Evolutionary conservation across 306 rosid species (phyloP), one percentile per base, ranked within the genome.

Genomic region (Lupinus albus): DNA sequence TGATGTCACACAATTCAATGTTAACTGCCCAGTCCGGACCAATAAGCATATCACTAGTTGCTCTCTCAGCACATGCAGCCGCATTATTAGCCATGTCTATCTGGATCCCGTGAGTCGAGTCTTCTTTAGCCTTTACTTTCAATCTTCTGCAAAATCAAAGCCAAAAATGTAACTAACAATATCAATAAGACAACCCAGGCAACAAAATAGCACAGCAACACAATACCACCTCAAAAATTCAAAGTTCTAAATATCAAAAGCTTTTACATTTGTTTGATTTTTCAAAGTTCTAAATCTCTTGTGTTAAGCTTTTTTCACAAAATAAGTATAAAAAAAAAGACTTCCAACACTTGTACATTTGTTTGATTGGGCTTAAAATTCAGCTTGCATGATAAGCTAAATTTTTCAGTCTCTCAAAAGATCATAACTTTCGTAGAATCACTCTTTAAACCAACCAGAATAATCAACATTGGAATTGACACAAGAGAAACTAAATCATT

Each of bases 11-110:
- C 52, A 94, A 67, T 76, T 94, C 99, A 11, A 94, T 85, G 79
- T 94, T 94, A 57, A 94, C 69, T 30, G 97, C 97, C 99, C 97
- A 94, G 77, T 94, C 97, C 0, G 99, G 97, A 71, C 96, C 95
- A 30, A 84, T 88, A 80, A 94, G 84, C 96, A 91, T 81, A 71
- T 94, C 99, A 77, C 88, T 94, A 1, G 97, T 94, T 35, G 97
- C 97, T 84, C 95, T 94, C 82, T 94, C 96, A 8, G 92, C 96
- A 67, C 85, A 90, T 17, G 96, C 81, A 39, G 89, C 92, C 10
- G 91, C 97, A 69, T 83, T 78, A 69, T 79, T 81, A 64, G 96
- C 88, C 99, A 90, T 94, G 38, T 76, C 74, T 64, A 67, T 63
- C 48, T 16, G 11, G 13, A 25, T 65, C 64, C 71, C 13, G 2